Evolutionary conservation across 768 basidiomycete species (phyloP).

Genomic region (Steccherinum ochraceum): DNA sequence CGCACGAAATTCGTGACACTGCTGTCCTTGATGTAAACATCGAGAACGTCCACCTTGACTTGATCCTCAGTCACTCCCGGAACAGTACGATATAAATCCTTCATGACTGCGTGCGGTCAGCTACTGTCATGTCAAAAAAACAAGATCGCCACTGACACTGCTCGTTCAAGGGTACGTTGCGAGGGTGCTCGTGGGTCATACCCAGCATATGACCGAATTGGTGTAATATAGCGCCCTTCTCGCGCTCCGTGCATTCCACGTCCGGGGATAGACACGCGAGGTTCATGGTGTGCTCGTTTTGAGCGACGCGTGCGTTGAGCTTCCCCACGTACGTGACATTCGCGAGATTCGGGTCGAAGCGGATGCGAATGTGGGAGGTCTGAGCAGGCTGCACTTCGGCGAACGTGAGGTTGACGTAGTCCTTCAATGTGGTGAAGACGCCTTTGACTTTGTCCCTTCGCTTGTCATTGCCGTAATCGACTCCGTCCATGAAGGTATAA

Average conservation of each 20-base stretch:
- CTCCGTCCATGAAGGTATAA: background rate
- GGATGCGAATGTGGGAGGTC: background rate
- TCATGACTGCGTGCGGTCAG: background rate
- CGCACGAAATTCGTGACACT: too few species aligned
- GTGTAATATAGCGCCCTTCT: background rate
- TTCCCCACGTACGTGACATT: background rate
- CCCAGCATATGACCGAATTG: background rate
- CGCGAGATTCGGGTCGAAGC: background rate
- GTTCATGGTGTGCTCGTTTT: background rate
- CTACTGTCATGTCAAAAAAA: background rate
- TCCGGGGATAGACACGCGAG: background rate
- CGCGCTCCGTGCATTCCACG: background rate
- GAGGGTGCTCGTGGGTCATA: background rate
- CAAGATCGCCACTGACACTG: background rate
- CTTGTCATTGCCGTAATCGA: background rate
- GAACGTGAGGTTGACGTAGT: background rate
- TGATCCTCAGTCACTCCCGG: background rate
- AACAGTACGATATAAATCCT: background rate
- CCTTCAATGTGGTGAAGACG: background rate
- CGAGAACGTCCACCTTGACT: background rate
- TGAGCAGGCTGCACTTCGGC: background rate
- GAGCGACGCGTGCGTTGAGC: background rate
- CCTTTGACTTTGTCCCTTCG: background rate
- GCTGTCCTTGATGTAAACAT: too few species aligned
- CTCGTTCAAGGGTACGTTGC: background rate